phyloP scores from a whole-genome alignment of 768 basidiomycete species.

The Xerocomellus amylosporus region DNA sequence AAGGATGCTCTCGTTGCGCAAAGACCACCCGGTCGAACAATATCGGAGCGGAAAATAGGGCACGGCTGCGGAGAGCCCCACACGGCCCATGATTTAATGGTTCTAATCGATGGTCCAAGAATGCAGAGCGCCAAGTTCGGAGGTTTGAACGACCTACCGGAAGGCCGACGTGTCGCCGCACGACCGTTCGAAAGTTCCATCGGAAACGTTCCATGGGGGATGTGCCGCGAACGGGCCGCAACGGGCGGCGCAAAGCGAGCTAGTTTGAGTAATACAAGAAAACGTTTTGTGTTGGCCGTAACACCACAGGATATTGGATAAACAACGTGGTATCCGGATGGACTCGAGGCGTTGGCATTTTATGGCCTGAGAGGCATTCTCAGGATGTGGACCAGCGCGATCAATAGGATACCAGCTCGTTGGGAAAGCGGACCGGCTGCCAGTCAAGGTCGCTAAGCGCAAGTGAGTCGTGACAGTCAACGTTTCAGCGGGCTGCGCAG shows the following conservation, averaged over 20 bases:
- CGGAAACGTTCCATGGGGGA: conserved; percentile 22
- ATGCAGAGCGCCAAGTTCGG: background rate
- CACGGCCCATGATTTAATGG: background rate
- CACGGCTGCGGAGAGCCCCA: conserved; percentile 7
- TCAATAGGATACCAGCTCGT: background rate
- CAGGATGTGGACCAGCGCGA: conserved; percentile 1
- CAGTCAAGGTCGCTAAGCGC: background rate
- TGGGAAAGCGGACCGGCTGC: background rate
- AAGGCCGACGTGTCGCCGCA: conserved; percentile 8
- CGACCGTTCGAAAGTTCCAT: conserved; percentile 16
- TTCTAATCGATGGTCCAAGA: background rate
- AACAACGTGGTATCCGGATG: conserved; percentile 14
- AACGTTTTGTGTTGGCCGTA: background rate
- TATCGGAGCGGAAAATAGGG: background rate
- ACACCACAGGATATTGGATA: background rate
- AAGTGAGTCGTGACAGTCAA: background rate
- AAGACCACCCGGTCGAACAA: background rate
- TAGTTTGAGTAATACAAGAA: background rate
- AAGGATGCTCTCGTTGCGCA: background rate
- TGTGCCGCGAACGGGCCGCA: conserved; percentile 7
- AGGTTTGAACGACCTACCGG: background rate
- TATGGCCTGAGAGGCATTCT: background rate
- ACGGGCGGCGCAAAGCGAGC: conserved; percentile 5
- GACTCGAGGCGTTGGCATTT: background rate
- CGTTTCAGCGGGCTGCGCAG: background rate